These are phyloP conservation scores for Neckera pumila DNA, from an alignment of 225 moss, liverwort and hornwort species.

Conservation along the genomic window DNA sequence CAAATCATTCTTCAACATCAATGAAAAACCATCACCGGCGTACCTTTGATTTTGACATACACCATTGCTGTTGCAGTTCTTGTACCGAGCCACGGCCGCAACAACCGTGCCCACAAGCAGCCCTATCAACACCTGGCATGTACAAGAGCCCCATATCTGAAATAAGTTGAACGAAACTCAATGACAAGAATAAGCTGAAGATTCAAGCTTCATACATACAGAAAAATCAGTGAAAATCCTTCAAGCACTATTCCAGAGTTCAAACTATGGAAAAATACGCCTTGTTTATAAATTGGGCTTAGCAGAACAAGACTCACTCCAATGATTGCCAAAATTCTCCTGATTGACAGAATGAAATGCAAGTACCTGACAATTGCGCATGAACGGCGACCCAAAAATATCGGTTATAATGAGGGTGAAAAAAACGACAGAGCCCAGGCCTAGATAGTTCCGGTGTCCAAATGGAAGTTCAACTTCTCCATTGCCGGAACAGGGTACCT, in stretches of 20 bases:
- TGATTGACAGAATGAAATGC: neutral
- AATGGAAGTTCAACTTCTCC: conserved; percentile 58
- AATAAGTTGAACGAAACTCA: neutral
- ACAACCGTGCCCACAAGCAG: conserved; percentile 39
- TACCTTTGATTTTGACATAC: neutral
- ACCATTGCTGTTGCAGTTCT: conserved; percentile 14
- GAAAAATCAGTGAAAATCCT: neutral
- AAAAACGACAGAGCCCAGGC: conserved; percentile 52
- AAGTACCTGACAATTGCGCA: conserved; percentile 53
- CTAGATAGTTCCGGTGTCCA: conserved; percentile 43
- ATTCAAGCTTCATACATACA: neutral
- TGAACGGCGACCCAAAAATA: conserved; percentile 57
- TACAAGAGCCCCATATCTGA: neutral
- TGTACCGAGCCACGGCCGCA: conserved; percentile 23
- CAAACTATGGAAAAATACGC: neutral
- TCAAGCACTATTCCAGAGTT: neutral
- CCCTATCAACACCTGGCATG: conserved; percentile 43
- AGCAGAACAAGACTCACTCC: neutral
- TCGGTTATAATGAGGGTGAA: conserved; percentile 35
- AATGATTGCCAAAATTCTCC: neutral
- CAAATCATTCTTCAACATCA: neutral
- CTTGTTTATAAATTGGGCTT: neutral
- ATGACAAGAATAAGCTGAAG: neutral
- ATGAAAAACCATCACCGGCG: neutral
- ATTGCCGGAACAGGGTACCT: conserved; percentile 35